Conservation (phyloP, 805 yeast genomes). For the Hanseniaspora guilliermondii region DNA sequence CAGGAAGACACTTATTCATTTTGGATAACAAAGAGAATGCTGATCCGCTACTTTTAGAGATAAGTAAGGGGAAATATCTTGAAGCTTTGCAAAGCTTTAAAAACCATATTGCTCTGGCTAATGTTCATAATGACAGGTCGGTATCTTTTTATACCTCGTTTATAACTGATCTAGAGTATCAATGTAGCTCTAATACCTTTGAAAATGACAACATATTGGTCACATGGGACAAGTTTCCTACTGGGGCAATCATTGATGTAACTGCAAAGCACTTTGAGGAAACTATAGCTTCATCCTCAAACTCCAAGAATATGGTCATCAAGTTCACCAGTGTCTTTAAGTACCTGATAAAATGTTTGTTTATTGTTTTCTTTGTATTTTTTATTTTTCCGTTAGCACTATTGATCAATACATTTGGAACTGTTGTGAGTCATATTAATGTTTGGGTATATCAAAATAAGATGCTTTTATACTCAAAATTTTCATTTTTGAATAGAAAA, state of each 20-base stretch:
- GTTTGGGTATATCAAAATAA: slow-evolving; percentile 5
- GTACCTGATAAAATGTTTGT: neutral
- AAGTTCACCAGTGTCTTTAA: neutral
- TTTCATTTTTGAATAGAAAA: neutral
- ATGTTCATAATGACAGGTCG: slow-evolving; percentile 68
- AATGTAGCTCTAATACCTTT: neutral
- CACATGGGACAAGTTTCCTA: slow-evolving; percentile 2
- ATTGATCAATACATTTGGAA: neutral
- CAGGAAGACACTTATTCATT: slow-evolving; percentile 67
- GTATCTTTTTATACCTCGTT: slow-evolving; percentile 80
- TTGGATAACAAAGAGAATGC: slow-evolving; percentile 25
- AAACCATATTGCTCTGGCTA: slow-evolving; percentile 52
- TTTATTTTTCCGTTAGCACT: neutral
- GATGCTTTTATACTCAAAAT: neutral
- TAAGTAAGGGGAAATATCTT: slow-evolving; percentile 32
- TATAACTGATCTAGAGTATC: slow-evolving; percentile 37
- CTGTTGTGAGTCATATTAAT: neutral
- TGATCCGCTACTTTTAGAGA: slow-evolving; percentile 14
- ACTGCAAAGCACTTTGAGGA: neutral
- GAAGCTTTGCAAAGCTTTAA: slow-evolving; percentile 48
- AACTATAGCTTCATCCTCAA: neutral
- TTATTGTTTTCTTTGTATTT: neutral
- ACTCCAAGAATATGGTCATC: neutral
- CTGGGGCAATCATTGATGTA: slow-evolving; percentile 5
- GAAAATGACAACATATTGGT: slow-evolving; percentile 1